These are phyloP conservation scores for Verruconis gallopava DNA, from an alignment of 2,329 filamentous ascomycete species.

Conservation along the genomic window DNA sequence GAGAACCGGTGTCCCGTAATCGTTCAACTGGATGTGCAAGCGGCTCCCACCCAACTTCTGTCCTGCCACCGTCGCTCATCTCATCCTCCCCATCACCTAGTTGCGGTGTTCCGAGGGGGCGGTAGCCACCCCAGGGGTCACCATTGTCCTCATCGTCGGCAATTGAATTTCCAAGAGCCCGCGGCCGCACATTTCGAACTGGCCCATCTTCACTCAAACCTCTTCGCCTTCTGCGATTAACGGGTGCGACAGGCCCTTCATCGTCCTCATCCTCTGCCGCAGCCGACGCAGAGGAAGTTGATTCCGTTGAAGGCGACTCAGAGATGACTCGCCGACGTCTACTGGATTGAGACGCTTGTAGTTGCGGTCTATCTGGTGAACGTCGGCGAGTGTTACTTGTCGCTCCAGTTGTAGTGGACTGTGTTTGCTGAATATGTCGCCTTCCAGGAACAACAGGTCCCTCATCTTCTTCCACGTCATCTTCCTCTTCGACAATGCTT, in stretches of 20 bases:
- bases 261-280: conserved; percentile 4
- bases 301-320: background rate
- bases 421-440: conserved; percentile 1
- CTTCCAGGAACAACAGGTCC: conserved; percentile 5
- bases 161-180: conserved; percentile 2
- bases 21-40: conserved; percentile 32
- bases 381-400: background rate
- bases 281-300: background rate
- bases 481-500: conserved; percentile 7
- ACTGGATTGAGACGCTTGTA: background rate
- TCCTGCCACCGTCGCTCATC: conserved; percentile 28
- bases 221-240: background rate
- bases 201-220: background rate
- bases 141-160: conserved; percentile 1
- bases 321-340: background rate
- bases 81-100: conserved; percentile 22
- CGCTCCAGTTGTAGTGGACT: background rate
- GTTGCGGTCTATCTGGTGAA: background rate
- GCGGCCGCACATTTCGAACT: conserved; percentile 1
- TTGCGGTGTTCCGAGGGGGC: background rate
- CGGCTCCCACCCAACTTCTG: conserved; percentile 33
- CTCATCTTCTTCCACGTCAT: conserved; percentile 10
- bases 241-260: background rate
- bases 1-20: conserved; percentile 31
- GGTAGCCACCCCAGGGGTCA: conserved; percentile 1